A percentile compares a stretch with the other conserved stretches of the same genome.
phyloP scores from a whole-genome alignment of 306 rosid genomes.

The Geum urbanum region DNA sequence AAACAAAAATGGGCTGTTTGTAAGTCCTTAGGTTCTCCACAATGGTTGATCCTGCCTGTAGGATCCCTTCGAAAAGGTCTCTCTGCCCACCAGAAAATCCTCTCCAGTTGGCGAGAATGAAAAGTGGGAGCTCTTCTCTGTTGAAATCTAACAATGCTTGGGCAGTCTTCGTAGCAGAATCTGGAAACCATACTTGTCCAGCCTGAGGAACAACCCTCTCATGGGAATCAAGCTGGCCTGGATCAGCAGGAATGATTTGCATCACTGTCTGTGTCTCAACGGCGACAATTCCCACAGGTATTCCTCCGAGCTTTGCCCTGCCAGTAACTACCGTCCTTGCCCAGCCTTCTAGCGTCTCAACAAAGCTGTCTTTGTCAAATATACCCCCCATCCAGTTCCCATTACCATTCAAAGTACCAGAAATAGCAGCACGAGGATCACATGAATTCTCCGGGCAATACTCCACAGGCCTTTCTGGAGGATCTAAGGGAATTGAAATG shows the following conservation, averaged over 20 bases:
- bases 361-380: constrained; percentile 92
- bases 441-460: constrained; percentile 86
- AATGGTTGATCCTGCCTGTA: constrained; percentile 98
- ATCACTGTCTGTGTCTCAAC: constrained; percentile 95
- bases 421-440: constrained; percentile 94
- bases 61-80: constrained; percentile 98
- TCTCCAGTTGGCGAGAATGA: constrained; percentile 97
- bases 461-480: constrained; percentile 83
- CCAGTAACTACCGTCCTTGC: constrained; percentile 97
- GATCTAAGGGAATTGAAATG: constrained; percentile 69
- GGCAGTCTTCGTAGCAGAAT: constrained; percentile 91
- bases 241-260: constrained; percentile 99
- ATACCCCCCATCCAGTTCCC: constrained; percentile 94
- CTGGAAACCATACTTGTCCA: constrained; percentile 99
- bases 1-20: constrained; percentile 87
- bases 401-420: constrained; percentile 51
- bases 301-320: constrained; percentile 99
- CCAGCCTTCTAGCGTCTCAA: constrained; percentile 99
- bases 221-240: constrained; percentile 95
- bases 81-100: constrained; percentile 99
- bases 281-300: constrained; percentile 91
- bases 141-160: constrained; percentile 91
- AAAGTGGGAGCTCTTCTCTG: constrained; percentile 93
- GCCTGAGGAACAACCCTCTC: constrained; percentile 99
- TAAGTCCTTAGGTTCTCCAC: constrained; percentile 97